Evolutionary conservation across 148 eudicot species (phyloP).

Genomic region (Arbutus unedo): DNA sequence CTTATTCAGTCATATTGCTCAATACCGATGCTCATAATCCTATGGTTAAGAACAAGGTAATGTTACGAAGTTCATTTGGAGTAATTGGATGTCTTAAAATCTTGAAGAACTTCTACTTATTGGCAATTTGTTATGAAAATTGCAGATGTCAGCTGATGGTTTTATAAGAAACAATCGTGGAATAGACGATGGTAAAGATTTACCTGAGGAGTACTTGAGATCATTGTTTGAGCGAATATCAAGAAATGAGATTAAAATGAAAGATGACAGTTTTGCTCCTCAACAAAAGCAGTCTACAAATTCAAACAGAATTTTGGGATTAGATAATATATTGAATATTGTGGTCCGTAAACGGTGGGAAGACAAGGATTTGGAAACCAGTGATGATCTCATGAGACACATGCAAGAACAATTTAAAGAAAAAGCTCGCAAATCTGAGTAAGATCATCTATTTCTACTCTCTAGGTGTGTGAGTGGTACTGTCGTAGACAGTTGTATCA

Average conservation of each 20-base stretch:
- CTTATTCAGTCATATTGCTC: conserved; percentile 97
- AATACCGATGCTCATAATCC: conserved; percentile 99
- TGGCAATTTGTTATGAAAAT: conserved; percentile 5
- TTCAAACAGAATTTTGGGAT: conserved; percentile 77
- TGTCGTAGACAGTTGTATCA: background rate
- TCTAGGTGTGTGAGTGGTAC: background rate
- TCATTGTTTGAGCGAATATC: conserved; percentile 90
- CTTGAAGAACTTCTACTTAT: conserved; percentile 1
- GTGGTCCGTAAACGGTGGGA: conserved; percentile 85
- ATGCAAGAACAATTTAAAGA: conserved; percentile 99
- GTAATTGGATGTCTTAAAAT: conserved; percentile 9
- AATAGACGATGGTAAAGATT: conserved; percentile 97
- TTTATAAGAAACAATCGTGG: conserved; percentile 97
- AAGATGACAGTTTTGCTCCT: conserved; percentile 71
- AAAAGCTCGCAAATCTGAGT: conserved; percentile 99
- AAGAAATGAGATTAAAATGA: conserved; percentile 93
- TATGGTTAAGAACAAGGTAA: conserved; percentile 94
- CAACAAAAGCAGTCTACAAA: conserved; percentile 80
- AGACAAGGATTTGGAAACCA: conserved; percentile 68
- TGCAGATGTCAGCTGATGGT: conserved; percentile 96
- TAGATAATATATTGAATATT: conserved; percentile 90
- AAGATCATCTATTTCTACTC: conserved; percentile 35
- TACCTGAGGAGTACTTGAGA: conserved; percentile 85
- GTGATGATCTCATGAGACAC: conserved; percentile 91
- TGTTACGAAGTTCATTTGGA: background rate